Evolutionary conservation across 306 rosid genomes (phyloP).

Genomic region (Cyamopsis tetragonoloba): DNA sequence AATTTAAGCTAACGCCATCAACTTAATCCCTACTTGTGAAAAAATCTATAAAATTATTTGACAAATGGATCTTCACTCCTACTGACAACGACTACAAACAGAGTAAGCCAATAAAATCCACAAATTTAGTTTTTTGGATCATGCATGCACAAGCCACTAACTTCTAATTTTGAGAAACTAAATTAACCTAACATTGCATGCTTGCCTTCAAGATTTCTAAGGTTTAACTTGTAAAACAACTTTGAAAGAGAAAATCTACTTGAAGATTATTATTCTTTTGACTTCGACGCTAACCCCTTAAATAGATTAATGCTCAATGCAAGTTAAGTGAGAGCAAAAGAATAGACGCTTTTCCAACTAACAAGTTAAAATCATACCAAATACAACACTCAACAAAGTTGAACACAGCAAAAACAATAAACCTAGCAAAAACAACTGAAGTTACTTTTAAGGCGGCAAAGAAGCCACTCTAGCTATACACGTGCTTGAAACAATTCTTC

Average conservation of each 20-base stretch:
- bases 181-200: not conserved
- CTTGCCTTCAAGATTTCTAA: not conserved
- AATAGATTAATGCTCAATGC: not conserved
- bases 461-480: constrained; percentile 28
- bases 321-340: not conserved
- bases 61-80: not conserved
- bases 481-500: constrained; percentile 23
- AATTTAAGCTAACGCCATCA: not conserved
- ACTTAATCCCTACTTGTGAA: not conserved
- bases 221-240: not conserved
- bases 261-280: not conserved
- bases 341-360: not conserved
- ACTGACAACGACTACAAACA: not conserved
- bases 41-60: not conserved
- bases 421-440: not conserved
- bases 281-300: not conserved
- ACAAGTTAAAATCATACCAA: constrained; percentile 11
- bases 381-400: not conserved
- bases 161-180: not conserved
- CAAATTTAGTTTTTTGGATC: not conserved
- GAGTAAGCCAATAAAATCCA: not conserved
- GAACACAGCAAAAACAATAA: not conserved
- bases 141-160: not conserved
- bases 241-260: not conserved
- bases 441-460: constrained; percentile 8